Base-by-base conservation (phyloP, 2,329 filamentous ascomycete genomes). In the Diplodia mutila region DNA sequence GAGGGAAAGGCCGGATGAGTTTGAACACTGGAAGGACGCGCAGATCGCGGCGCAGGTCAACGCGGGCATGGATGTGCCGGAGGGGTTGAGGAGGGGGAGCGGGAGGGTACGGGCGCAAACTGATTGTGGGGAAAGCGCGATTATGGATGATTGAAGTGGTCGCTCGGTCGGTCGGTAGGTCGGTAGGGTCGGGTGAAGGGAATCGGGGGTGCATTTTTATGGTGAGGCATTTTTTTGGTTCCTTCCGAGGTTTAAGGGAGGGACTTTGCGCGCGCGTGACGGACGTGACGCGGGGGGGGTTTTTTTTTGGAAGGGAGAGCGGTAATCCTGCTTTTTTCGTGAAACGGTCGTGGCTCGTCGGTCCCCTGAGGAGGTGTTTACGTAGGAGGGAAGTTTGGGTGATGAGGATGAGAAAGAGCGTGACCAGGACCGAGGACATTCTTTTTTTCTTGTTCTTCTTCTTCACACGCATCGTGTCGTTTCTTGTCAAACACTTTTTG, bases 31-130 rank as follows among this genome's bases (percentile, higher is more conserved):
- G 48, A 72, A 72, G 32, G 76, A 79, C 53, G 72, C 71, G n/a
- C 78, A 80, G 70, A 76, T 78, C 70, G 75, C 77, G 48, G 77
- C 77, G 46, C 57, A 79, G 21, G 77, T 75, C 70, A 80, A 79
- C 55, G 51, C 53, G 6, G 55, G 65, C 9, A 57, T 49, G 39
- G 9, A 16, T 12, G 39, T 29, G 67, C 11, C 29, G 9, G 63
- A 37, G 52, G 18, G 52, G 52, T 4, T 46, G 64, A 16, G 53
- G n/a, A n/a, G 32, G 27, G 14, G 21, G 53, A 39, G 21, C 6
- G 7, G 18, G 11, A 23, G 6, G 1, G 49, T 2, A 9, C n/a
- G 27, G n/a, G 61, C 53, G 32, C 7, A 27, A 8, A 29, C 21
- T 49, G 46, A n/a, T n/a, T 37, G 25, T 29, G 49, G 49, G 25